Percentiles rank a stretch among this genome's conserved stretches.
Conservation (phyloP, 2,329 filamentous ascomycete genomes). For the Fusarium sp. region DNA sequence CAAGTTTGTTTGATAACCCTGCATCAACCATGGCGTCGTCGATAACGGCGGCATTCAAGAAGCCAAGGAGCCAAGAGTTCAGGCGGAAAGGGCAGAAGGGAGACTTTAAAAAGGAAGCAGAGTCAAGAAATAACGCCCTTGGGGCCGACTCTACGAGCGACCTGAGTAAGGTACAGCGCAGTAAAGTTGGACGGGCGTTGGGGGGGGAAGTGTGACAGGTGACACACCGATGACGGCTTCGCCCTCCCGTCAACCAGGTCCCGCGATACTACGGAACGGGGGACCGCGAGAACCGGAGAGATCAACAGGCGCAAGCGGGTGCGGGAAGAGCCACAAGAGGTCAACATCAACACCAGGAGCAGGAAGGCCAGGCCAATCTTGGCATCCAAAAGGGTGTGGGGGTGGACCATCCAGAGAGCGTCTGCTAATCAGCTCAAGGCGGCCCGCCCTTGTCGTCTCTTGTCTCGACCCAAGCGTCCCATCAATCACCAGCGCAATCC, state of each 20-base stretch:
- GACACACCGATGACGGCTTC: constrained; percentile 29
- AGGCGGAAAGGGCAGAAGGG: constrained; percentile 1
- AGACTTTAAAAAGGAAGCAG: neutral
- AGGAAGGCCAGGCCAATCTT: constrained; percentile 14
- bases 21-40: constrained; percentile 7
- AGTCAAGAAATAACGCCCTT: constrained; percentile 2
- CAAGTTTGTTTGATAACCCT: constrained; percentile 23
- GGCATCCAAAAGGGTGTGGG: constrained; percentile 31
- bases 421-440: constrained; percentile 38
- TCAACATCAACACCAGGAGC: constrained; percentile 17
- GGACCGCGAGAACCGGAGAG: constrained; percentile 33
- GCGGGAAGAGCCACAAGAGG: constrained; percentile 31
- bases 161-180: neutral
- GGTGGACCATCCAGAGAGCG: constrained; percentile 36
- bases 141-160: neutral
- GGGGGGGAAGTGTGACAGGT: constrained; percentile 3
- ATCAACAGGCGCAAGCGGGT: constrained; percentile 17
- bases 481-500: constrained; percentile 39
- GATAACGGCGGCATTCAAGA: constrained; percentile 27
- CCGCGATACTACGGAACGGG: constrained; percentile 33
- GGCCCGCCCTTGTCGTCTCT: constrained; percentile 26
- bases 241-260: constrained; percentile 28
- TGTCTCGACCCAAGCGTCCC: constrained; percentile 33
- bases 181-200: neutral
- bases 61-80: constrained; percentile 2